These are phyloP conservation scores for Zangia roseola DNA, from an alignment of 768 basidiomycete genomes.

Conservation along the genomic window DNA sequence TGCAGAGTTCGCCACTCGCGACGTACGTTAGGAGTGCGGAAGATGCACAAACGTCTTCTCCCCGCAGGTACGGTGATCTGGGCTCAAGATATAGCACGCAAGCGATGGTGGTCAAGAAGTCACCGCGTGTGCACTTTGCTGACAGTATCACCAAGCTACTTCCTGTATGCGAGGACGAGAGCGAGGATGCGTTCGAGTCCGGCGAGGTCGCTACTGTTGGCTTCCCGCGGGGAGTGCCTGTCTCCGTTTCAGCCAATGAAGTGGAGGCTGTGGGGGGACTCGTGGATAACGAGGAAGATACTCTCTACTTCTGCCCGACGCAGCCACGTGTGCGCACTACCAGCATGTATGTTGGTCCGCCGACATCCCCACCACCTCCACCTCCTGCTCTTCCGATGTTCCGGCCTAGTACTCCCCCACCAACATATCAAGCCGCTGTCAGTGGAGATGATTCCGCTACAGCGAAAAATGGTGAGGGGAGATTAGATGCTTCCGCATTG, in stretches of 20 bases:
- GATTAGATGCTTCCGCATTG: conserved; percentile 25
- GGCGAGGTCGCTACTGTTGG: conserved; percentile 12
- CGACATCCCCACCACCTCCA: conserved; percentile 4
- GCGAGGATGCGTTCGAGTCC: conserved; percentile 34
- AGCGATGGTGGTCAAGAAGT: conserved; percentile 13
- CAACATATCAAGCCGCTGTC: conserved; percentile 19
- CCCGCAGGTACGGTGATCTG: conserved; percentile 19
- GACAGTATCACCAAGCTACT: conserved; percentile 24
- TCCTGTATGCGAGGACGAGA: conserved; percentile 32
- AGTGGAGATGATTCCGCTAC: background rate
- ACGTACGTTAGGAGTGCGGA: conserved; percentile 37
- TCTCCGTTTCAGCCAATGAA: background rate
- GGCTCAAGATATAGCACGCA: conserved; percentile 12
- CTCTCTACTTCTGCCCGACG: conserved; percentile 22
- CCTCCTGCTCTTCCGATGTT: conserved; percentile 20
- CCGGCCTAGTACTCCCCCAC: conserved; percentile 26
- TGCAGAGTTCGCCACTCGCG: conserved; percentile 51
- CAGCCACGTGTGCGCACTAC: conserved; percentile 27
- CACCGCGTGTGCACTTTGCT: conserved; percentile 18
- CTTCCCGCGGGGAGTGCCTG: conserved; percentile 19
- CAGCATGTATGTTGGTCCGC: conserved; percentile 24
- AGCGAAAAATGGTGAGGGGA: conserved; percentile 1
- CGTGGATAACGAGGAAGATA: conserved; percentile 22
- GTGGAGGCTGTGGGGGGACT: background rate
- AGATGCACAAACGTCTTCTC: conserved; percentile 30